Evolutionary conservation across 2,329 filamentous ascomycete genomes (phyloP), one percentile per base, ranked within the genome.

Genomic region (Chrysoporthe austroafricana): DNA sequence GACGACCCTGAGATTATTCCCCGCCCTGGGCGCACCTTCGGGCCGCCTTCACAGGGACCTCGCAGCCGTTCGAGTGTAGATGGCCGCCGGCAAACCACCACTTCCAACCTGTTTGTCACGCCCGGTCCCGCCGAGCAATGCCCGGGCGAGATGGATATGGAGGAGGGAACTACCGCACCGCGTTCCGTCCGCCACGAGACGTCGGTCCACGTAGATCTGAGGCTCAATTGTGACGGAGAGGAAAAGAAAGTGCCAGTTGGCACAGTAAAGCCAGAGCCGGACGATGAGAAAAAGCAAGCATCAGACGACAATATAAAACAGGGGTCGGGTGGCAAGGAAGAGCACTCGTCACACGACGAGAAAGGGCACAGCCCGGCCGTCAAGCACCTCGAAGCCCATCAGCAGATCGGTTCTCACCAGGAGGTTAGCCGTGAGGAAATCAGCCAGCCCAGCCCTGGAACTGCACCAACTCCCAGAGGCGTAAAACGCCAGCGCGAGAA

Each of bases 401-500:
- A 39, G 16, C 13, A 26, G 39, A 14, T 16, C 39, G 54, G 34
- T 36, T 6, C 44, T 18, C 44, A 14, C 8, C 44, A n/a, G 18
- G 18, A 16, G 13, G 44, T 5, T 13, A 14, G 14, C 44, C 7
- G 44, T 7, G 13, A 46, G 44, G 44, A 39, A 9, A 39, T 39
- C 9, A 9, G 36, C 6, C 36, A 39, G 36, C 36, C 9, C 36
- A 39, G 36, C 5, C 36, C 9, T 39, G 36, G 58, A 9, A 26
- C 54, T 26, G 16, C 3, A n/a, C 36, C 39, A 7, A 5, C 32
- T 59, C 14, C 48, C 11, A 32, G 36, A n/a, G 58, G 36, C 13
- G n/a, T 44, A 3, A 68, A 68, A 59, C 59, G 67, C 2, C n/a
- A 18, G 8, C 64, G 48, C 11, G 39, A 59, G 39, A 58, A 3